These are phyloP conservation scores for Fragilaria crotonensis DNA, from an alignment of 108 stramenopile species.

Conservation along the genomic window DNA sequence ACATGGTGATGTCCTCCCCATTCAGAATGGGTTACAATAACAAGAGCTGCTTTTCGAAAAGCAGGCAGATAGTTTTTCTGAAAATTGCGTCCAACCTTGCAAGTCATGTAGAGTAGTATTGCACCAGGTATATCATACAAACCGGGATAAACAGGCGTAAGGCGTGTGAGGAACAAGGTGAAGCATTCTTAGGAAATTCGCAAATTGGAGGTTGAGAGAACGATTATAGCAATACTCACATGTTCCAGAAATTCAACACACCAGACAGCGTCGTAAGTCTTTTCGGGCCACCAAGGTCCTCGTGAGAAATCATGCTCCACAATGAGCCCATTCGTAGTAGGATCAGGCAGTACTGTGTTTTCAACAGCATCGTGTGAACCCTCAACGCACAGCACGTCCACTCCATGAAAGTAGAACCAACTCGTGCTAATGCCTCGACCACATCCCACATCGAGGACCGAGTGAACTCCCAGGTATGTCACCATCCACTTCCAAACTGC, in stretches of 20 bases:
- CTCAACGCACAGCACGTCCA: conserved; percentile 49
- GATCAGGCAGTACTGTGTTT: conserved; percentile 33
- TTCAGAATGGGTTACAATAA: conserved; percentile 53
- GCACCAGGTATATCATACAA: too few relatives aligned
- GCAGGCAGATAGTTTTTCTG: conserved; percentile 67
- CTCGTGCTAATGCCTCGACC: conserved; percentile 43
- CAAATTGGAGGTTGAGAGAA: too few relatives aligned
- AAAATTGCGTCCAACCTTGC: conserved; percentile 50
- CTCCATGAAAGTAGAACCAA: conserved; percentile 46
- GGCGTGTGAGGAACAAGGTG: too few relatives aligned
- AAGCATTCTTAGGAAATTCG: too few relatives aligned
- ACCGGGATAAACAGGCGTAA: too few relatives aligned
- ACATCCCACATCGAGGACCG: conserved; percentile 57
- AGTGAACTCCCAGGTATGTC: conserved; percentile 32
- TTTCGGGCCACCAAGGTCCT: conserved; percentile 70
- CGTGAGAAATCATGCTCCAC: conserved; percentile 42
- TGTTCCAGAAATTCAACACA: too few relatives aligned
- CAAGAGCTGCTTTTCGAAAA: conserved; percentile 69
- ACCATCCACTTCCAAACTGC: conserved; percentile 42
- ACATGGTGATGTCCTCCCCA: conserved; percentile 80
- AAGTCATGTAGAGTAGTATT: too few relatives aligned
- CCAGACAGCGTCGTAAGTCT: conserved; percentile 60
- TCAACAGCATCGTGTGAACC: conserved; percentile 52
- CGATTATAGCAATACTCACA: conserved; percentile 36
- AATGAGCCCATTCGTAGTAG: conserved; percentile 17